Evolutionary conservation across 139 green algal species (phyloP).

Genomic region (Edaphochlamys debaryana): DNA sequence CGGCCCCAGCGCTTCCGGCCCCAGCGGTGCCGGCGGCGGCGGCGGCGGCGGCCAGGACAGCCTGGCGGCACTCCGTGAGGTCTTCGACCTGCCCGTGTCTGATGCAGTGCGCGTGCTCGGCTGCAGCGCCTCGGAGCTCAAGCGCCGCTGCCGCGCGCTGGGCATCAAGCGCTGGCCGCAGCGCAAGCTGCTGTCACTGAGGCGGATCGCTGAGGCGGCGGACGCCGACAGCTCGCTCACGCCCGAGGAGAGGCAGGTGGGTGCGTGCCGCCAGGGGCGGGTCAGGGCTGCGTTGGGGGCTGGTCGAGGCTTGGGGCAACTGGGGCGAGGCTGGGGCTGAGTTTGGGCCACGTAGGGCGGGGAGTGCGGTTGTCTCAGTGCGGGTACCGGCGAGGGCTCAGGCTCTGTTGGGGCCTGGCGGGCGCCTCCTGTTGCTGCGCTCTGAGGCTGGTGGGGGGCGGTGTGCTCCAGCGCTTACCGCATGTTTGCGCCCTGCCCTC

Average conservation of each 20-base stretch:
- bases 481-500: neutral
- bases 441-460: too few species aligned
- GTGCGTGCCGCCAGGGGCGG: neutral
- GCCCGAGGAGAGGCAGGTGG: constrained; percentile 1
- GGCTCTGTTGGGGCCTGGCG: neutral
- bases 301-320: too few species aligned
- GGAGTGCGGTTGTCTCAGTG: too few species aligned
- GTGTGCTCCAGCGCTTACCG: too few species aligned
- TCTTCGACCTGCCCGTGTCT: neutral
- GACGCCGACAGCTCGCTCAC: neutral
- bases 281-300: too few species aligned
- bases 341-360: neutral
- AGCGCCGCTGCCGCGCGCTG: constrained; percentile 6
- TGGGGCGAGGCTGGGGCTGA: neutral
- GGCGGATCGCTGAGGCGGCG: neutral
- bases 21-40: too few species aligned
- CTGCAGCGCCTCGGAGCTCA: constrained; percentile 6
- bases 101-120: neutral
- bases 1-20: too few species aligned
- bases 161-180: constrained; percentile 18
- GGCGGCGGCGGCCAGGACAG: too few species aligned
- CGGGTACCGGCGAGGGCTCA: neutral
- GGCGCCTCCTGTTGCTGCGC: too few species aligned
- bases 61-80: too few species aligned
- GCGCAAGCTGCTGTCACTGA: constrained; percentile 16